These are phyloP conservation scores for Metschnikowia santaceciliae DNA, from an alignment of 805 yeast genomes.

Conservation along the genomic window DNA sequence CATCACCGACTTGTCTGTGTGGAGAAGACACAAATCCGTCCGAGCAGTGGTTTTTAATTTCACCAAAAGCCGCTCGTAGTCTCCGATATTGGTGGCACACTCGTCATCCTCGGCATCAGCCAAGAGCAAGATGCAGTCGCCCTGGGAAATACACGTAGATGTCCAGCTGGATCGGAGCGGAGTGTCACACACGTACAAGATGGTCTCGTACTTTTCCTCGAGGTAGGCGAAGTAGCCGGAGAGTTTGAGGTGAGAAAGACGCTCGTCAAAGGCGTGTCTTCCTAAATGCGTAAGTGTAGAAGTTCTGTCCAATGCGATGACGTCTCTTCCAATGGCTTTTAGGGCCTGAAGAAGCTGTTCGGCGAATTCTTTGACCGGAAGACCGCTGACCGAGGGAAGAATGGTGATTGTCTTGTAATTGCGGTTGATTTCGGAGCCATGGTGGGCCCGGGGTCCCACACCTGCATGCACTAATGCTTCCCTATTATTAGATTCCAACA, in stretches of 20 bases:
- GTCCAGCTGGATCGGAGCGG: conserved; percentile 85
- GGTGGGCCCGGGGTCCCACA: neutral
- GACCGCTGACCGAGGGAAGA: conserved; percentile 70
- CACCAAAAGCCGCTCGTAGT: conserved; percentile 72
- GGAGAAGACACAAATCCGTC: conserved; percentile 80
- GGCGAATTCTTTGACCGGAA: conserved; percentile 89
- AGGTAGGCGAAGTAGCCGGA: conserved; percentile 87
- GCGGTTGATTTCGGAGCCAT: conserved; percentile 26
- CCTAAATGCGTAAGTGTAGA: conserved; percentile 79
- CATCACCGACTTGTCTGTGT: conserved; percentile 73
- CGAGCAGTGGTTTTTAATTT: conserved; percentile 79
- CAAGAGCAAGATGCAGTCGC: conserved; percentile 84
- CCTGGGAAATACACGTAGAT: conserved; percentile 86
- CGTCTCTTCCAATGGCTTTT: conserved; percentile 65
- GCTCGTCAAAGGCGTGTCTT: conserved; percentile 84
- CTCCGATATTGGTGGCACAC: conserved; percentile 68
- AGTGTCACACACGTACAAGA: conserved; percentile 86
- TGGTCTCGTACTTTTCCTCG: conserved; percentile 85
- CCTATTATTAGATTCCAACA: conserved; percentile 16
- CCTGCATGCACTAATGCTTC: conserved; percentile 27
- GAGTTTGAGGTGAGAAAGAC: conserved; percentile 74
- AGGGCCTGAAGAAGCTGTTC: conserved; percentile 67
- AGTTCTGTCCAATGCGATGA: conserved; percentile 79
- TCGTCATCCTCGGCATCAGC: conserved; percentile 74
- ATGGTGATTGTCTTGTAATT: conserved; percentile 81